Base-by-base conservation (phyloP, 164 flowering plant species). In the Magnolia changhungtana region DNA sequence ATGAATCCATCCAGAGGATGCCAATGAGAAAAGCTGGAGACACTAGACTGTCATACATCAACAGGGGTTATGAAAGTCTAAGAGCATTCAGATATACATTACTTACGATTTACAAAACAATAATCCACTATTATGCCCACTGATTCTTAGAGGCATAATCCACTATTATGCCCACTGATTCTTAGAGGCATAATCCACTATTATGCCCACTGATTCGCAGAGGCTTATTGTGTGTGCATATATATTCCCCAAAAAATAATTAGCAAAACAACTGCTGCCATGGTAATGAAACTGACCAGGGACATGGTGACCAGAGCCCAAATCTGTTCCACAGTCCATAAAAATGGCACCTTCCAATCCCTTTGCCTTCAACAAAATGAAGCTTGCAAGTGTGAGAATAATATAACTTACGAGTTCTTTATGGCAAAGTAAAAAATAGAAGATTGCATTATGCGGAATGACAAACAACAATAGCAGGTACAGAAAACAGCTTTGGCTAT, bases 281-380 rank as follows among this genome's bases (percentile, higher is more conserved):
- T 51, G 10, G 61, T 27, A 29, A 63, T 27, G 7, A 63, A 78
- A 83, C 87, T 82, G 52, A 95, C 98, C 98, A 70, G 97, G 98
- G 50, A 95, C 98, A 78, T 78, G 90, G 71, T 85, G 91, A 74
- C 93, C 91, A 79, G 98, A 87, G 64, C 93, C 89, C 87, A 91
- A 80, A 76, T 92, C 96, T 65, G 97, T 89, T 79, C 98, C 98
- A 72, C 87, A 88, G 74, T 95, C 98, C 82, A 93, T 69, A 87
- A 95, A 95, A 67, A 92, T 16, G 50, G 90, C 90, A 79, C 94
- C 94, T 81, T 95, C 96, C 77, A 90, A 75, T 83, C 85, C 78
- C 75, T 89, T 86, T 66, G 73, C 71, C 84, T 81, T 86, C 78
- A 84, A 49, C 14, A 45, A 18, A 20, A 65, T 50, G 71, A 24